Conservation (phyloP, 2,329 filamentous ascomycete species). For the Cercospora beticola region DNA sequence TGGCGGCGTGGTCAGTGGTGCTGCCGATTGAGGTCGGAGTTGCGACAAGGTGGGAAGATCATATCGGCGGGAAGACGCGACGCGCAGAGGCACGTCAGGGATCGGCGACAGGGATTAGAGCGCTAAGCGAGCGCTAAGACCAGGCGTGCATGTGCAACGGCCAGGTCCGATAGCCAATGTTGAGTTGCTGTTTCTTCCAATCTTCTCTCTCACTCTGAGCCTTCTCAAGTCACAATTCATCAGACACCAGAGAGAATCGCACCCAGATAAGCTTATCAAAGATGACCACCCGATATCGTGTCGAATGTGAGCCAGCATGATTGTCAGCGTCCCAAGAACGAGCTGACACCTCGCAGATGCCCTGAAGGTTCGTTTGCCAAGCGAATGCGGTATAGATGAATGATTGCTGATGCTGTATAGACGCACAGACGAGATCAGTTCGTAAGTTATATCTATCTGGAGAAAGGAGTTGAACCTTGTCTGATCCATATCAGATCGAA, state of each 20-base stretch:
- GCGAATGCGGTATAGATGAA: not conserved
- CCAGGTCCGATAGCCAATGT: conserved; percentile 5
- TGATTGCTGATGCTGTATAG: conserved; percentile 51
- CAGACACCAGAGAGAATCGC: not conserved
- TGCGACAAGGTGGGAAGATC: not conserved
- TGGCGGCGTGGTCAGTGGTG: not conserved
- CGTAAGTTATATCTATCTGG: conserved; percentile 52
- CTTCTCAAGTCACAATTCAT: not conserved
- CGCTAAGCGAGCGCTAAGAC: not conserved
- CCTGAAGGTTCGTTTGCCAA: conserved; percentile 54
- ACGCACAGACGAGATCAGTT: conserved; percentile 90
- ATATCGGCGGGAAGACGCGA: conserved; percentile 6
- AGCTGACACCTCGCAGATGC: conserved; percentile 53
- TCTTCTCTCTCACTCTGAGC: not conserved
- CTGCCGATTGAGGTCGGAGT: not conserved
- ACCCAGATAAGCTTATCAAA: not conserved
- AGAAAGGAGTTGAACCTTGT: not conserved
- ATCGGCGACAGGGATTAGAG: not conserved
- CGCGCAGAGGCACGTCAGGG: not conserved
- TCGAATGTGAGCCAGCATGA: conserved; percentile 36
- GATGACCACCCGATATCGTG: conserved; percentile 43
- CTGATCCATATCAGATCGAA: conserved; percentile 34
- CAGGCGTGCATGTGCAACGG: conserved; percentile 1
- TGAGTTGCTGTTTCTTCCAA: not conserved
- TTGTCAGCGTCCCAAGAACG: not conserved